phyloP scores from a whole-genome alignment of 2,329 filamentous ascomycete species.

The Xylariales sp. region DNA sequence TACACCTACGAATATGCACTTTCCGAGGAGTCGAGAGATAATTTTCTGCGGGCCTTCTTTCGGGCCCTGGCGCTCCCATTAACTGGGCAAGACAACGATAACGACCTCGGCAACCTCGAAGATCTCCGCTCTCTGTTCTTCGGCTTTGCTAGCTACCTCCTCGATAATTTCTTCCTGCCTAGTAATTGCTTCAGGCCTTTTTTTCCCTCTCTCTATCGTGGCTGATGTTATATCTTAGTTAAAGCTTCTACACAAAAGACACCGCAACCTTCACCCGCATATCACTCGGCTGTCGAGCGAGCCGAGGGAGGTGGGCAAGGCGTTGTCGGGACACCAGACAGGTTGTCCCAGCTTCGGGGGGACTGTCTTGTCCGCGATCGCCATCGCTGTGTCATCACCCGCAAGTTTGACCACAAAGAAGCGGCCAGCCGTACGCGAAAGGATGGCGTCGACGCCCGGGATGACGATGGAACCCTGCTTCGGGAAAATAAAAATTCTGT shows the following conservation, averaged over 20 bases:
- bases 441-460: slow-evolving; percentile 38
- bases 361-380: slow-evolving; percentile 48
- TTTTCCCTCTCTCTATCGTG: slow-evolving; percentile 13
- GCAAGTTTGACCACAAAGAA: slow-evolving; percentile 40
- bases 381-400: slow-evolving; percentile 47
- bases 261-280: slow-evolving; percentile 44
- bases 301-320: slow-evolving; percentile 37
- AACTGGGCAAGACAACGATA: slow-evolving; percentile 3
- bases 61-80: slow-evolving; percentile 40
- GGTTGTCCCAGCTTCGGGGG: slow-evolving; percentile 43
- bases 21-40: slow-evolving; percentile 44
- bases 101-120: slow-evolving; percentile 34
- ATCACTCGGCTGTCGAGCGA: slow-evolving; percentile 41
- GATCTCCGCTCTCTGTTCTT: slow-evolving; percentile 34
- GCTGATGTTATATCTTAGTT: slow-evolving; percentile 38
- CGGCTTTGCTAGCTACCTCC: slow-evolving; percentile 44
- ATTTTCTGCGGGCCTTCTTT: slow-evolving; percentile 46
- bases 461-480: slow-evolving; percentile 45
- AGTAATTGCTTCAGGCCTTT: slow-evolving; percentile 30
- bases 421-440: slow-evolving; percentile 27
- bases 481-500: not conserved
- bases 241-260: slow-evolving; percentile 44
- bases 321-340: slow-evolving; percentile 42
- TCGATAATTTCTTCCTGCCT: slow-evolving; percentile 46
- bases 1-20: slow-evolving; percentile 46